Evolutionary conservation across 2,329 filamentous ascomycete species (phyloP), one percentile per base, ranked within the genome.

Genomic region (Diaporthe australafricana): DNA sequence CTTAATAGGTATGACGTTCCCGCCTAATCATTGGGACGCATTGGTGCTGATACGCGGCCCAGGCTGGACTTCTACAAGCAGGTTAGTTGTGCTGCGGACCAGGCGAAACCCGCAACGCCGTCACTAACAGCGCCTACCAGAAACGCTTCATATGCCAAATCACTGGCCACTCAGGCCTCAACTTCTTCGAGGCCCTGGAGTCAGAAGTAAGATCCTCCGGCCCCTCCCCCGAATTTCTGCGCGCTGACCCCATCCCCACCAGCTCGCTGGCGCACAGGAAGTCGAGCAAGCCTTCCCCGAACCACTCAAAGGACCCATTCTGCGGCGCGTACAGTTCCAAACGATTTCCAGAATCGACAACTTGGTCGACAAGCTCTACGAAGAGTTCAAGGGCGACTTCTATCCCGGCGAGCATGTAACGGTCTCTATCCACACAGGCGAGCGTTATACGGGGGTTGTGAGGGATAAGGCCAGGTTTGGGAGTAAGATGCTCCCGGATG

Each of bases 31-130:
- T 52, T n/a, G 27, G 40, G 14, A 48, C 16, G 40, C 32, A 30
- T 45, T 38, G 42, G 17, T 72, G 68, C 82, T 84, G 79, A 84
- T 80, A 75, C 79, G 73, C 76, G 68, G 55, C 38, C 35, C 77
- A 97, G 94, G 72, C 92, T 95, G 88, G 95, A 98, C 81, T 98
- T 97, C 80, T 98, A 98, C 81, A 95, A 93, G 77, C 94, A 97
- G 89, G 94, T 94, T 86, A 78, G 88, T 72, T 65, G 25, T 66
- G 27, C 50, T 60, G 50, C 40, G 17, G 53, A 45, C 20, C 53
- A 25, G 25, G 5, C 20, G 30, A 48, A 27, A 47, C 27, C 50
- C 22, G 9, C 38, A 25, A 32, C 30, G 30, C 11, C 45, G 71
- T 68, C 57, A 72, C 74, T 74, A 17, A 77, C 70, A 30, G 30